Percentiles rank a stretch among this genome's conserved stretches.
These are phyloP conservation scores for Fusarium penzigii DNA, from an alignment of 2,329 filamentous ascomycete species.

Conservation along the genomic window DNA sequence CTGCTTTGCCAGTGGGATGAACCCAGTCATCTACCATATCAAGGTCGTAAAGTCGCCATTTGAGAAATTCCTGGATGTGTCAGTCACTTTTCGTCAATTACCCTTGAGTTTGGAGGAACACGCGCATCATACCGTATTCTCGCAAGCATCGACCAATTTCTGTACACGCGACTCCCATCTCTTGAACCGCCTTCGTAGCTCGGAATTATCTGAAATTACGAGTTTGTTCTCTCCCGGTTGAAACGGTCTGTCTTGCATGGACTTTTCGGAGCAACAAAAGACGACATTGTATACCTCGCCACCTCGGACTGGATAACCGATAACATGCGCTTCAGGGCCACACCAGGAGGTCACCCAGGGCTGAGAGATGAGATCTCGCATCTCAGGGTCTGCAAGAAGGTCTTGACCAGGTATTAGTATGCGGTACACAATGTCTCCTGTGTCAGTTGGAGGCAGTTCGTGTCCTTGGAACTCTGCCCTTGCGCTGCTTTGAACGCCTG, in stretches of 20 bases:
- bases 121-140: neutral
- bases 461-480: neutral
- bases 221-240: neutral
- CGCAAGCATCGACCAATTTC: neutral
- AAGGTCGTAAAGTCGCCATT: constrained; percentile 8
- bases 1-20: constrained; percentile 7
- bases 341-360: constrained; percentile 5
- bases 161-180: neutral
- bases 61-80: constrained; percentile 3
- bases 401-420: constrained; percentile 6
- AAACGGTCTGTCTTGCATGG: neutral
- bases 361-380: constrained; percentile 4
- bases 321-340: constrained; percentile 10
- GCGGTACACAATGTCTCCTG: constrained; percentile 7
- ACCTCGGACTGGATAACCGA: constrained; percentile 4
- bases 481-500: constrained; percentile 10
- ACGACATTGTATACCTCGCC: constrained; percentile 1
- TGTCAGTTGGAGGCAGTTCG: constrained; percentile 8
- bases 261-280: neutral
- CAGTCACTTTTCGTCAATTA: too few species aligned
- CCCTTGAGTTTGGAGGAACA: neutral
- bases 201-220: neutral
- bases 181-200: neutral
- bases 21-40: constrained; percentile 6
- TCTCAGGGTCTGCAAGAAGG: constrained; percentile 4